Base-by-base conservation (phyloP, 2,329 filamentous ascomycete genomes). In the Neoscytalidium dimidiatum region DNA sequence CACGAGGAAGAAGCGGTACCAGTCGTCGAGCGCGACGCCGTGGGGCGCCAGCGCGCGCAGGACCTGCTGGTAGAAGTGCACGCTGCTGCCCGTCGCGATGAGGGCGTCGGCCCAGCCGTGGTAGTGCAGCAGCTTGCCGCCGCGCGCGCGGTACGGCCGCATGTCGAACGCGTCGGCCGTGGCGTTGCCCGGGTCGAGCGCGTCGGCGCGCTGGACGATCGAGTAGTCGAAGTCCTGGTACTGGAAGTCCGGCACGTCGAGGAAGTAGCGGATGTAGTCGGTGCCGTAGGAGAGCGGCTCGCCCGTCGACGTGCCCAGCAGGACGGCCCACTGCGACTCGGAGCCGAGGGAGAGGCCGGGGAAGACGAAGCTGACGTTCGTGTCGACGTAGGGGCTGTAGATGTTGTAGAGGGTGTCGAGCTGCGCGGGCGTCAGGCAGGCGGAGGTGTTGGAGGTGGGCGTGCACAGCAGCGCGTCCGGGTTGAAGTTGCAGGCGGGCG, bases 21-120 rank as follows among this genome's bases (percentile, higher is more conserved):
- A 82, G 17, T 71, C 69, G 48, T 79, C 74, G 1, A 81, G 66
- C 3, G 77, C 67, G 31, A 78, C 69, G 21, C 75, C 77, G 13
- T 69, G 66, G 0, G 76, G 74, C n/a, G 72, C 65, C 26, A 81
- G 65, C 0, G 73, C 73, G 6, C 71, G 72, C n/a, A 71, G 53
- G 1, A 85, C 79, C 17, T 80, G 77, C 19, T 80, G 75, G 72
- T 85, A 84, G 70, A 80, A 88, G 71, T 84, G 84, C 9, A 82
- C 79, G 2, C 81, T 83, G 21, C 82, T 79, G 0, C 81, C 80
- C 0, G 81, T 81, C 14, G 83, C 80, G 62, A 87, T 88, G 7
- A 78, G 70, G 0, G 69, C 76, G 67, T 82, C 80, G 6, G 71
- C 69, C 44, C 84, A 78, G 13, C 83, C 79, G 44, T 85, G 79